Percentiles rank a stretch among this genome's conserved stretches.
phyloP scores from a whole-genome alignment of 2,329 filamentous ascomycete species.

The Trichocomaceae sp. region DNA sequence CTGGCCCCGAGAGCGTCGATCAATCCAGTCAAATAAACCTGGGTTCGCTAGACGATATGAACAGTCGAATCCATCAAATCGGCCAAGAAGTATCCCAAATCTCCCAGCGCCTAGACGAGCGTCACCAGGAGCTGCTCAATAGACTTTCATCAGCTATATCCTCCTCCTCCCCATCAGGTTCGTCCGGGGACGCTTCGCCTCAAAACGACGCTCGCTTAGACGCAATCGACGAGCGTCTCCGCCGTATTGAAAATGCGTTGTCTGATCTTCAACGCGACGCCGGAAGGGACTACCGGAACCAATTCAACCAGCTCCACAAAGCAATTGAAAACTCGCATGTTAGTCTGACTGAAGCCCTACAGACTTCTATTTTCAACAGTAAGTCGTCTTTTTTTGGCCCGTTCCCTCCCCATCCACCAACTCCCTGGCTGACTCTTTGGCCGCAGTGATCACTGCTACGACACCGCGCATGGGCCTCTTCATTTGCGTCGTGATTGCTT shows the following conservation, averaged over 20 bases:
- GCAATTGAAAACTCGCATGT: slow-evolving; percentile 49
- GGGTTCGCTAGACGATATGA: slow-evolving; percentile 73
- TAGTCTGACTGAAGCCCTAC: slow-evolving; percentile 47
- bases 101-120: slow-evolving; percentile 47
- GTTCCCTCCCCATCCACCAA: not conserved
- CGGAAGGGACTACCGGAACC: slow-evolving; percentile 51
- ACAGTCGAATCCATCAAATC: slow-evolving; percentile 66
- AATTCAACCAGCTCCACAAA: slow-evolving; percentile 49
- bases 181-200: slow-evolving; percentile 15
- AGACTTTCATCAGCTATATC: slow-evolving; percentile 23
- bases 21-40: slow-evolving; percentile 34
- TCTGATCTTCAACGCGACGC: slow-evolving; percentile 49
- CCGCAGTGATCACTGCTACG: slow-evolving; percentile 46
- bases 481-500: slow-evolving; percentile 65
- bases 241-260: slow-evolving; percentile 49
- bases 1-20: slow-evolving; percentile 35
- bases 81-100: slow-evolving; percentile 52
- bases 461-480: slow-evolving; percentile 55
- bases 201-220: slow-evolving; percentile 32
- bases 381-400: slow-evolving; percentile 24
- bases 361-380: slow-evolving; percentile 45
- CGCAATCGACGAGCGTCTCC: slow-evolving; percentile 42
- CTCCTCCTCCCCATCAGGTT: slow-evolving; percentile 1
- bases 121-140: slow-evolving; percentile 46
- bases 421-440: not conserved